A percentile compares a stretch with the other conserved stretches of the same genome.
These are phyloP conservation scores for Aspergillus candidus DNA, from an alignment of 2,329 filamentous ascomycete species.

Conservation along the genomic window DNA sequence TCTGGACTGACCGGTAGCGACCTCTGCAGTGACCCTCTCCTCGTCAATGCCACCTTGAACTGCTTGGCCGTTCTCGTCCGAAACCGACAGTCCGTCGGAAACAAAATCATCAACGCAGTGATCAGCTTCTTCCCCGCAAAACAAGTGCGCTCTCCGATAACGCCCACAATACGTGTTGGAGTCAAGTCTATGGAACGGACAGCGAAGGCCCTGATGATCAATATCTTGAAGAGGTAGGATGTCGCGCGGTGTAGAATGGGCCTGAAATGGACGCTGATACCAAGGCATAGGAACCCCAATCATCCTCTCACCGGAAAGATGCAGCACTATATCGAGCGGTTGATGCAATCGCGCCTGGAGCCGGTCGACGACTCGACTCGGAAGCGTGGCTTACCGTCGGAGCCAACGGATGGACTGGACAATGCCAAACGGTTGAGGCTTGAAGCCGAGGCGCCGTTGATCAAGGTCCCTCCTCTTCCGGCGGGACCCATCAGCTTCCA, in stretches of 20 bases:
- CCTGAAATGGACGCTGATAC: too few relatives aligned
- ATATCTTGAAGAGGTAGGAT: slow-evolving; percentile 69
- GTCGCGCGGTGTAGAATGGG: neutral
- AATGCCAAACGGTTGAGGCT: slow-evolving; percentile 74
- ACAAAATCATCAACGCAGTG: slow-evolving; percentile 77
- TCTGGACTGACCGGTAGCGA: slow-evolving; percentile 3
- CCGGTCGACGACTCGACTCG: slow-evolving; percentile 69
- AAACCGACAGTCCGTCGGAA: slow-evolving; percentile 70
- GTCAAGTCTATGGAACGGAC: slow-evolving; percentile 95
- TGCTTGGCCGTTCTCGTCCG: slow-evolving; percentile 77
- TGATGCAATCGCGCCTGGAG: slow-evolving; percentile 71
- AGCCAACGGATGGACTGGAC: slow-evolving; percentile 67
- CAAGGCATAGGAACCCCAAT: slow-evolving; percentile 61
- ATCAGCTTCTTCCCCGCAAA: slow-evolving; percentile 89
- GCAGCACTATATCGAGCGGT: slow-evolving; percentile 77
- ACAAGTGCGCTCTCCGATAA: slow-evolving; percentile 69
- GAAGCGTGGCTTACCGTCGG: slow-evolving; percentile 67
- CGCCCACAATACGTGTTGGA: slow-evolving; percentile 70
- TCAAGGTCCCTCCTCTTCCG: slow-evolving; percentile 63
- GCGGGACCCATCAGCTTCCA: slow-evolving; percentile 72
- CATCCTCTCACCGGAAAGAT: slow-evolving; percentile 71
- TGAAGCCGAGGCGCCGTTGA: slow-evolving; percentile 46
- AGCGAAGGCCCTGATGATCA: slow-evolving; percentile 72
- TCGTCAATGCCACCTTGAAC: slow-evolving; percentile 89
- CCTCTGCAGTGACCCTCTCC: slow-evolving; percentile 65